phyloP scores from a whole-genome alignment of 164 flowering plant species.

The Houttuynia cordata region DNA sequence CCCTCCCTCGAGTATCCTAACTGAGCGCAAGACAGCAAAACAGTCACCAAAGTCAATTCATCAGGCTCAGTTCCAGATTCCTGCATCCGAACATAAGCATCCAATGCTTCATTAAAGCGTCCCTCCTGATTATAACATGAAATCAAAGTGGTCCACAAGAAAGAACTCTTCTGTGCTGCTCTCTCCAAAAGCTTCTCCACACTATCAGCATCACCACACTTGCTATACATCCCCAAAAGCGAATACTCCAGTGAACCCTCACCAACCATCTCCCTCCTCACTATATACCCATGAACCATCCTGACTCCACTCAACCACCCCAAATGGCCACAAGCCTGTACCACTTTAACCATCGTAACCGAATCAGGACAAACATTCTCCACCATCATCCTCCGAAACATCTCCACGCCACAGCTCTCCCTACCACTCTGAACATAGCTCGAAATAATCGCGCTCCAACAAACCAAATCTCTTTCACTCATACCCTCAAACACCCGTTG shows the following conservation, averaged over 20 bases:
- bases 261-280: slow-evolving; percentile 26
- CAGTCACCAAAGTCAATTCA: slow-evolving; percentile 38
- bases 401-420: slow-evolving; percentile 29
- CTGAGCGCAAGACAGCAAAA: slow-evolving; percentile 46
- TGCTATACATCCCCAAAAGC: slow-evolving; percentile 50
- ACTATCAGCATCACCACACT: slow-evolving; percentile 39
- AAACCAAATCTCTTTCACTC: slow-evolving; percentile 48
- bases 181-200: slow-evolving; percentile 37
- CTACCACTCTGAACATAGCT: slow-evolving; percentile 36
- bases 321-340: slow-evolving; percentile 54
- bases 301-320: slow-evolving; percentile 30
- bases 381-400: slow-evolving; percentile 37
- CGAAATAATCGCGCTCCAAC: slow-evolving; percentile 61
- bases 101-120: slow-evolving; percentile 31
- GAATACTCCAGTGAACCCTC: slow-evolving; percentile 35
- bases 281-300: slow-evolving; percentile 47
- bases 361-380: slow-evolving; percentile 39
- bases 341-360: slow-evolving; percentile 42
- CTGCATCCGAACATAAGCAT: slow-evolving; percentile 32
- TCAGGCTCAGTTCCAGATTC: slow-evolving; percentile 27
- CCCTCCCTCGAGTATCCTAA: slow-evolving; percentile 41
- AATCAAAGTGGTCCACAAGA: slow-evolving; percentile 59
- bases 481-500: slow-evolving; percentile 47
- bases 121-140: slow-evolving; percentile 48
- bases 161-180: slow-evolving; percentile 9